Evolutionary conservation across 805 yeast species (phyloP).

Genomic region (Barnettozyma wickerhamii): DNA sequence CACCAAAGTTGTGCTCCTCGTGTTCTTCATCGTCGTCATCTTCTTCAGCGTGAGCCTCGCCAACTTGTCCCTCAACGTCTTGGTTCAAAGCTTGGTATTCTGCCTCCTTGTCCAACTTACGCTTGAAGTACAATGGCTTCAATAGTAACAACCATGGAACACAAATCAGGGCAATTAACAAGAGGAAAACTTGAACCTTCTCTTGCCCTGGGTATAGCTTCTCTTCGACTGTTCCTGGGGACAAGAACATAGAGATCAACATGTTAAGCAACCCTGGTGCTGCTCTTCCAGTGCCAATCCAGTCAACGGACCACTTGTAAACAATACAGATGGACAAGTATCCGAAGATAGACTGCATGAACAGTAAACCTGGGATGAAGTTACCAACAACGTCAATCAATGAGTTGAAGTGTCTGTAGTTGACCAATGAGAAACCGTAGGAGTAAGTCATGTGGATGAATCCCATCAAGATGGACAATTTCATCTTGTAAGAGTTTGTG

Average conservation of each 20-base stretch:
- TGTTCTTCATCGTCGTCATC: conserved; percentile 35
- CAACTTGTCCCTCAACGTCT: conserved; percentile 32
- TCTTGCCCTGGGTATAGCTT: conserved; percentile 79
- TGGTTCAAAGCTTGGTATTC: conserved; percentile 23
- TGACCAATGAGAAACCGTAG: conserved; percentile 76
- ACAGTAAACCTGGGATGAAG: conserved; percentile 88
- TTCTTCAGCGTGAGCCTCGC: conserved; percentile 53
- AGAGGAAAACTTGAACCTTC: conserved; percentile 62
- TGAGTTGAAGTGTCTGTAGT: conserved; percentile 65
- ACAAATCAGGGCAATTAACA: conserved; percentile 74
- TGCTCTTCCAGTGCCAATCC: conserved; percentile 69
- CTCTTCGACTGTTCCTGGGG: conserved; percentile 88
- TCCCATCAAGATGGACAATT: conserved; percentile 91
- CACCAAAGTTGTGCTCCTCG: conserved; percentile 45
- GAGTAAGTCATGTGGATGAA: conserved; percentile 93
- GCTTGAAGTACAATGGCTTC: conserved; percentile 74
- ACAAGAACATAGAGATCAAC: conserved; percentile 91
- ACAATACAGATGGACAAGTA: conserved; percentile 82
- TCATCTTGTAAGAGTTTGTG: conserved; percentile 96
- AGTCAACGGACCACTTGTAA: conserved; percentile 93
- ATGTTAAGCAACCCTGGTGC: conserved; percentile 94
- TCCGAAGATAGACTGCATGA: conserved; percentile 96
- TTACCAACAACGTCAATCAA: conserved; percentile 84
- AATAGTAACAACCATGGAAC: conserved; percentile 90
- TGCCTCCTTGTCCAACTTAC: conserved; percentile 35